These are phyloP conservation scores for Teratosphaeria gauchensis DNA, from an alignment of 2,329 filamentous ascomycete species.

Conservation along the genomic window DNA sequence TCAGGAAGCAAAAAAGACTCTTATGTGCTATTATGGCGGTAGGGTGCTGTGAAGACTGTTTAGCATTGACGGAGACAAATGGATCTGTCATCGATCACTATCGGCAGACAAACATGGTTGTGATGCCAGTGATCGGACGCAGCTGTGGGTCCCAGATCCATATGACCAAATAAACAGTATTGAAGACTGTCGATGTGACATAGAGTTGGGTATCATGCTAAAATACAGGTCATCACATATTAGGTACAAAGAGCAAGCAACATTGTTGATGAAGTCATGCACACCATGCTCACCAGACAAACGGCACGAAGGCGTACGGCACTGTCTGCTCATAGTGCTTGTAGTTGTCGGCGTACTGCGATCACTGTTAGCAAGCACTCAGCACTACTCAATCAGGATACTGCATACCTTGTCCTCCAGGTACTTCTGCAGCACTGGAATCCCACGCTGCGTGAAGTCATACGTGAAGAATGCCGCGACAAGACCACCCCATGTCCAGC, in stretches of 20 bases:
- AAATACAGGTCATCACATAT: not conserved
- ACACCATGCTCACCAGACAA: conserved; percentile 8
- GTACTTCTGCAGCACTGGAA: conserved; percentile 43
- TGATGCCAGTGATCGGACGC: not conserved
- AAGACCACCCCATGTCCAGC: conserved; percentile 35
- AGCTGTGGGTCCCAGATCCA: too few species aligned
- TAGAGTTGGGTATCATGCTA: not conserved
- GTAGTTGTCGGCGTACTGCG: conserved; percentile 32
- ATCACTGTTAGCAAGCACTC: conserved; percentile 1
- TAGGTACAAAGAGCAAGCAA: not conserved
- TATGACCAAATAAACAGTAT: not conserved
- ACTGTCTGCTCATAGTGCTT: conserved; percentile 28
- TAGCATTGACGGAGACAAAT: not conserved
- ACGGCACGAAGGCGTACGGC: conserved; percentile 32
- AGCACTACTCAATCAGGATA: not conserved
- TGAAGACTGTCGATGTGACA: not conserved
- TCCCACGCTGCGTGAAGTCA: conserved; percentile 30
- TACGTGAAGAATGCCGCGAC: conserved; percentile 34
- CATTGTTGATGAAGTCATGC: not conserved
- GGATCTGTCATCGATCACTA: not conserved
- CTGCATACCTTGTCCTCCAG: conserved; percentile 31
- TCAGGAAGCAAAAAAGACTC: not conserved
- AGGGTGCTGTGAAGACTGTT: not conserved
- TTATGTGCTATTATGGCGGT: not conserved
- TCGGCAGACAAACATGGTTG: not conserved